A percentile compares a stretch with the other conserved stretches of the same genome.
Conservation (phyloP, 108 stramenopile species). For the Asterionellopsis glacialis region DNA sequence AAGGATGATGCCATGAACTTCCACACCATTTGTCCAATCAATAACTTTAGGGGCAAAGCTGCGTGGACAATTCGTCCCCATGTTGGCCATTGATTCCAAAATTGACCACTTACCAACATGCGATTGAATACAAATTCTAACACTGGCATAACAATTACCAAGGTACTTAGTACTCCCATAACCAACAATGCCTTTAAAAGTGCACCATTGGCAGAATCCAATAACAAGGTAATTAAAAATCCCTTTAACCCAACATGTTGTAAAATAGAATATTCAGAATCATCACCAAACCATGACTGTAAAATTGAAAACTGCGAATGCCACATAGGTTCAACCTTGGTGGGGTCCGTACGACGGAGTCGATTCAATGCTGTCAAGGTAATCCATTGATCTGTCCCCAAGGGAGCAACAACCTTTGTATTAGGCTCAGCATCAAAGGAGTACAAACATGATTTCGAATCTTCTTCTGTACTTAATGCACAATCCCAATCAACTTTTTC, state of each 20-base stretch:
- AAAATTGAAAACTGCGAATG: constrained; percentile 70
- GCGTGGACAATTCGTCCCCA: constrained; percentile 75
- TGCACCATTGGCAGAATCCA: constrained; percentile 51
- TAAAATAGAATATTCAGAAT: constrained; percentile 50
- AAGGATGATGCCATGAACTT: constrained; percentile 44
- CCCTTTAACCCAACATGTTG: constrained; percentile 67
- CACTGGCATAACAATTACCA: constrained; percentile 52
- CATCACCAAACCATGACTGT: constrained; percentile 62
- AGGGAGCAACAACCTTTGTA: constrained; percentile 74
- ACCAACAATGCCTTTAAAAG: constrained; percentile 35
- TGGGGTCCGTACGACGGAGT: constrained; percentile 75
- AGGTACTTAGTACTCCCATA: constrained; percentile 14
- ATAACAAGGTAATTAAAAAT: constrained; percentile 44
- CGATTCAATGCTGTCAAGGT: constrained; percentile 68
- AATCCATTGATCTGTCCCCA: constrained; percentile 67
- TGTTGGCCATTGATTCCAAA: constrained; percentile 63
- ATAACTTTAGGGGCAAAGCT: constrained; percentile 77
- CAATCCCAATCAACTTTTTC: constrained; percentile 87
- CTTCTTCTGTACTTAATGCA: constrained; percentile 53
- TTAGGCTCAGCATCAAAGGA: constrained; percentile 74
- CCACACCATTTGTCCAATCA: constrained; percentile 70
- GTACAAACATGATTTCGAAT: constrained; percentile 71
- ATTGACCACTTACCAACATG: constrained; percentile 44
- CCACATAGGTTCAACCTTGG: constrained; percentile 91
- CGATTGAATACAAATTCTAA: constrained; percentile 49